A percentile compares a stretch with the other conserved stretches of the same genome.
Evolutionary conservation across 2,329 filamentous ascomycete species (phyloP).

Genomic region (Trichophyton benhamiae): DNA sequence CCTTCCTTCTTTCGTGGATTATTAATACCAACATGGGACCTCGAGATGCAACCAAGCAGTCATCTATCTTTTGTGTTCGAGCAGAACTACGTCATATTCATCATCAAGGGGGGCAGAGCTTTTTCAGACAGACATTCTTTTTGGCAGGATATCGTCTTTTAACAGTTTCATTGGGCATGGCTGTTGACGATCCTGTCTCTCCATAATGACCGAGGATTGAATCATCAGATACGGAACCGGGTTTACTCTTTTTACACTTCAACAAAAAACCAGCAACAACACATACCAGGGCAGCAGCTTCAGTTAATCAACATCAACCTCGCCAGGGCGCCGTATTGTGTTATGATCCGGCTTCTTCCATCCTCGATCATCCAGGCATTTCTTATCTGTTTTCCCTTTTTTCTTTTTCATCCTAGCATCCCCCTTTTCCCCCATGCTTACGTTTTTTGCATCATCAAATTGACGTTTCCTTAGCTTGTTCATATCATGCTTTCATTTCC

Average conservation of each 20-base stretch:
- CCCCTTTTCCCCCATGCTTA: conserved; percentile 2
- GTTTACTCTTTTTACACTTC: background rate
- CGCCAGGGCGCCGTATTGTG: background rate
- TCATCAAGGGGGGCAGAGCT: background rate
- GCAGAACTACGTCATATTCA: conserved; percentile 1
- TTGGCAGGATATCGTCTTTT: conserved; percentile 1
- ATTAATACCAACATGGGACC: background rate
- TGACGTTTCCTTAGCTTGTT: background rate
- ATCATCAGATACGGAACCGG: background rate
- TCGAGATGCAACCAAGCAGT: background rate
- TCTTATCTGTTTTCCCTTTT: conserved; percentile 9
- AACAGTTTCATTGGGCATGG: conserved; percentile 3
- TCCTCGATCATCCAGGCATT: conserved; percentile 10
- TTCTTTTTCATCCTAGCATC: conserved; percentile 8
- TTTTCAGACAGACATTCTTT: background rate
- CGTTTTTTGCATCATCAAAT: conserved; percentile 7
- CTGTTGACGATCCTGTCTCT: background rate
- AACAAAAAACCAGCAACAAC: background rate
- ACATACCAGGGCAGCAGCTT: background rate
- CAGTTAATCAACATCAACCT: background rate
- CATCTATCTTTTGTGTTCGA: background rate
- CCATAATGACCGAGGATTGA: background rate
- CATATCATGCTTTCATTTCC: conserved; percentile 10
- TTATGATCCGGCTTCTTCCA: background rate
- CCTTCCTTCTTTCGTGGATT: background rate